Base-by-base conservation (phyloP, 192 early-diverging fungal species). In the Powellomyces hirtus region DNA sequence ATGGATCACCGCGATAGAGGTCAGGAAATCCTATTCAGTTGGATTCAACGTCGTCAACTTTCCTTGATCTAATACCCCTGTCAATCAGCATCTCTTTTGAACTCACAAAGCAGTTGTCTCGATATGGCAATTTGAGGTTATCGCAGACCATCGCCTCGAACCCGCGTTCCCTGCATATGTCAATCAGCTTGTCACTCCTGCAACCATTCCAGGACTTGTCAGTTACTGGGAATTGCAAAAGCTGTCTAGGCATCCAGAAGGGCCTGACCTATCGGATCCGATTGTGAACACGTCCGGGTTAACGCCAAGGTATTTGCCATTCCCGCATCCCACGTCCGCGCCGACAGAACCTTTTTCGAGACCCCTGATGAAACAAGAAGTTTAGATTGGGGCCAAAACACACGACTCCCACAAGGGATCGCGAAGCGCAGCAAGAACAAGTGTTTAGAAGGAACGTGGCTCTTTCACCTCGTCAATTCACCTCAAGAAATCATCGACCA, bases 1-100 rank as follows among this genome's bases (percentile, higher is more conserved):
- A 77, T 96, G 95, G 57, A 97, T 94, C 4, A 96, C 95, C 14
- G 95, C 95, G 64, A 98, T 98, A 0, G 95, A 97, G 38, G 96
- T 86, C 0, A 87, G 88, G 86, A 96, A 98, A 77, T 98, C 92
- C 90, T 92, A 59, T 52, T 27, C 3, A 33, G 31, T 49, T 3
- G 4, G 46, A 18, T 5, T 3, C 5, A 49, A 18, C n/a, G 2
- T 24, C 26, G 46, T 49, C 46, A 49, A 24, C 3, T 49, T 6
- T 16, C 3, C n/a, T 14, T 3, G 26, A 2, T 3, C 46, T 18
- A 49, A 49, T 5, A 2, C 14, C 2, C 5, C 4, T 58, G 56
- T 30, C 0, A 27, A 0, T 1, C 18, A 45, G 38, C 1, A 40
- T 0, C n/a, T n/a, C n/a, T n/a, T 37, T 2, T 45, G 13, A 2